Evolutionary conservation across 352 stramenopile species (phyloP), one percentile per base, ranked within the genome.

Genomic region (Pythium rishiriense): DNA sequence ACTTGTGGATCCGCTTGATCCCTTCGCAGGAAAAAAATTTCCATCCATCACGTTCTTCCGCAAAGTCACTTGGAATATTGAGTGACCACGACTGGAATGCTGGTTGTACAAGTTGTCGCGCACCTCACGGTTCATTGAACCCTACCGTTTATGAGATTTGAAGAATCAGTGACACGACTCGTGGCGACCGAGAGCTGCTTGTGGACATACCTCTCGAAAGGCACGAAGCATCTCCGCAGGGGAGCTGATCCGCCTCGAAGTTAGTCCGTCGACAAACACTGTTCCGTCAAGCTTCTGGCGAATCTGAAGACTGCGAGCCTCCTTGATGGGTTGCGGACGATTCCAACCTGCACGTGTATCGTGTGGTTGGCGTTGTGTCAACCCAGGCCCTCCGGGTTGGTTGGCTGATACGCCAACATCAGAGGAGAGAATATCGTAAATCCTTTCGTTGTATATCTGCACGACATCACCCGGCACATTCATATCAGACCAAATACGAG

Each of bases 381-480:
- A 39, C n/a, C 11, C 29, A 0, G 39, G 15, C 22, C n/a, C 21
- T 9, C 12, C 24, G 9, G 8, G 21, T 57, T 31, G 28, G 22
- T 48, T 24, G 43, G 29, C 41, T 39, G 29, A n/a, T 19, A 22
- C 19, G 21, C 37, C 28, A 9, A 53, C 11, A 11, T 79, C 73
- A 15, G 64, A 55, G 2, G 76, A 75, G 5, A 92, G 63, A 29
- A 93, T 78, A 54, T 93, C 81, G 51, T 85, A 93, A 41, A 93
- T 87, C 45, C 81, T 87, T 46, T 93, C 84, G 53, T 91, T 91
- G 74, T 87, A 87, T 31, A 93, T 91, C 84, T 91, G 47, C 41
- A 15, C 14, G 14, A 17, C 37, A 43, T 21, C 12, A n/a, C n/a
- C n/a, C n/a, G 11, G 37, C 9, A 19, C 8, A 43, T 12, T n/a